A percentile compares a stretch with the other conserved stretches of the same genome.
Conservation (phyloP, 306 rosid species). For the Trifolium fragiferum region DNA sequence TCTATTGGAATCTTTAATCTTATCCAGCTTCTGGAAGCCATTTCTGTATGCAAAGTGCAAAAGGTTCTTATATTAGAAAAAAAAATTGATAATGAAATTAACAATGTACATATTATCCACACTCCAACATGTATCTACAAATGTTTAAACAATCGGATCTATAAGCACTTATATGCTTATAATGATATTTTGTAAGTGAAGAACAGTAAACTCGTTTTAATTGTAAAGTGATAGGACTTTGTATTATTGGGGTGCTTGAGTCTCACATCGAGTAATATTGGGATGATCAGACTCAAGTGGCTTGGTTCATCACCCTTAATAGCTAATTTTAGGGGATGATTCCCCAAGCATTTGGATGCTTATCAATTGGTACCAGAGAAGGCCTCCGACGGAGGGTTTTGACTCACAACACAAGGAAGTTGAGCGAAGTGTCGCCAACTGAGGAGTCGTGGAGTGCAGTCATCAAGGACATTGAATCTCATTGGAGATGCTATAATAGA, state of each 20-base stretch:
- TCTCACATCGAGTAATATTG: background rate
- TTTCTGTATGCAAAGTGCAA: slow-evolving; percentile 63
- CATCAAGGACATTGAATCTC: no score
- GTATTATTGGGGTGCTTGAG: background rate
- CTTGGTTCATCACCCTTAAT: background rate
- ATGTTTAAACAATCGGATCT: slow-evolving; percentile 17
- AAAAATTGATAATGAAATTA: background rate
- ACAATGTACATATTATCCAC: slow-evolving; percentile 19
- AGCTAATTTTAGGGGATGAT: background rate
- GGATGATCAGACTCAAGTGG: background rate
- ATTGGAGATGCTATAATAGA: background rate
- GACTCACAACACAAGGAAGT: background rate
- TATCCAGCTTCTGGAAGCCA: slow-evolving; percentile 98
- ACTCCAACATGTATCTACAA: slow-evolving; percentile 34
- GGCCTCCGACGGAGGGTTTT: background rate
- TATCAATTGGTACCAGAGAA: background rate
- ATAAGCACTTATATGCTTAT: background rate
- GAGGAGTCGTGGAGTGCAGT: background rate
- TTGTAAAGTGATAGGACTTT: background rate
- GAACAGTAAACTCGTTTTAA: background rate
- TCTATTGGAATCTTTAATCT: slow-evolving; percentile 90
- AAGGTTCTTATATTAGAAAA: slow-evolving; percentile 29
- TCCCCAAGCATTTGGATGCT: background rate
- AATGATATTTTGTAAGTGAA: background rate
- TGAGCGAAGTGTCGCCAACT: background rate